Base-by-base conservation (phyloP, 2,329 filamentous ascomycete species). In the Aspergillus ustus region DNA sequence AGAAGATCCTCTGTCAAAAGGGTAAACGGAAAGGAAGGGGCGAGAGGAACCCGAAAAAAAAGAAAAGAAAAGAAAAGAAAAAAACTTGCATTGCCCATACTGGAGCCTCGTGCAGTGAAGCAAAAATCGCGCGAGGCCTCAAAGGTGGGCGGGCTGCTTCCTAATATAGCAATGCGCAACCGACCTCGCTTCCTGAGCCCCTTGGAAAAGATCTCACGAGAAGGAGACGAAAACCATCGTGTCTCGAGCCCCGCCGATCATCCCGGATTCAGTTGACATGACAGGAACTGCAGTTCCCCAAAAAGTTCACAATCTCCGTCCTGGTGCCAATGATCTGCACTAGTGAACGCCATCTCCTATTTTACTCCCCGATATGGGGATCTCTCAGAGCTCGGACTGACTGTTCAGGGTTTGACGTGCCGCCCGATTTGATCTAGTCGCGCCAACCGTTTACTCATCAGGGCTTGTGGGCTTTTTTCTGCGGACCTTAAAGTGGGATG, bases 251-350 rank as follows among this genome's bases (percentile, higher is more conserved):
- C 45, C 20, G 48, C 48, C 28, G 48, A 51, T 51, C 48, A 51
- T 17, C 48, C 28, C 48, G 34, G 15, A 40, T 40, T 40, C 34
- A 13, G 15, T 40, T 40, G 13, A 51, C 19, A 20, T 40, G 29
- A 34, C 49, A 52, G 25, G 48, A 51, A 51, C 40, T 31, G 43
- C 40, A 55, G 52, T 55, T 55, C 52, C 7, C 28, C 25, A 34
- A 45, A 46, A 15, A 43, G 52, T 55, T 46, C 31, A 22, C 25
- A 46, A 55, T 31, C 52, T 46, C 43, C 51, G 34, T 43, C 13
- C 40, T 37, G 19, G 37, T 22, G 7, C 31, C 31, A 28, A 55
- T 46, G 52, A 55, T 55, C 52, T 55, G 34, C 52, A 55, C 52
- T 55, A 55, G 40, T 55, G 52, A 31, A 55, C 40, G 40, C 52